phyloP scores from a whole-genome alignment of 202 grass and related monocot genomes.

The Panicum hallii region DNA sequence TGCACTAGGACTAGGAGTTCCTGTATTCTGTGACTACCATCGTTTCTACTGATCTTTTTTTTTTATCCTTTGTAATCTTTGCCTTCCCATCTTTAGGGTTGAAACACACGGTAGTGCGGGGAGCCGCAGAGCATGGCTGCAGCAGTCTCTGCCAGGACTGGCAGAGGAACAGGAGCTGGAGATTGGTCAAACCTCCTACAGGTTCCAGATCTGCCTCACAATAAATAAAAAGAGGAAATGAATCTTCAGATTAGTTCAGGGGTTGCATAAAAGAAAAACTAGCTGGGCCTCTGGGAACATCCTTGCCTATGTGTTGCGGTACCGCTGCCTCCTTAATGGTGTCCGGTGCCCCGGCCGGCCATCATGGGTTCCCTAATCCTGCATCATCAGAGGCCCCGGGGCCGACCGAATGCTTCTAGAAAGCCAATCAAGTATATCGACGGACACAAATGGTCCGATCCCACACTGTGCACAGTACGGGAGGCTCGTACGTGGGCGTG shows the following conservation, averaged over 20 bases:
- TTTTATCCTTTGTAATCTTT: too few species aligned
- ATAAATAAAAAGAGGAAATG: neutral
- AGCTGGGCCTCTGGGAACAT: neutral
- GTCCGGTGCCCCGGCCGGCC: slow-evolving; percentile 23
- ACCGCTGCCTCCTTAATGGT: slow-evolving; percentile 3
- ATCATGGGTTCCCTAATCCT: slow-evolving; percentile 15
- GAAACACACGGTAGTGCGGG: too few species aligned
- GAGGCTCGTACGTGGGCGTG: neutral
- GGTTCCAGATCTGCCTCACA: neutral
- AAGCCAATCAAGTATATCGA: too few species aligned
- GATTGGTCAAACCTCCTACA: neutral
- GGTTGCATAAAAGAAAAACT: neutral
- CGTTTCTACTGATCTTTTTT: too few species aligned
- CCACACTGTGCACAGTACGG: too few species aligned
- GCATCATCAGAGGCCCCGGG: neutral
- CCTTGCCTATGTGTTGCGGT: slow-evolving; percentile 15
- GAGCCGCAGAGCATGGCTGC: neutral
- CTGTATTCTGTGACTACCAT: too few species aligned
- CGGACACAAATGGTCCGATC: too few species aligned
- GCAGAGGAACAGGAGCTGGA: neutral
- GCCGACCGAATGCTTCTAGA: neutral
- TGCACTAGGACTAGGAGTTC: too few species aligned
- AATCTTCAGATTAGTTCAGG: neutral
- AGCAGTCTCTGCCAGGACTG: slow-evolving; percentile 6
- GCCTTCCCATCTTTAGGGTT: too few species aligned